Percentiles rank a stretch among this genome's conserved stretches.
Conservation (phyloP, 805 yeast species). For the Cyberlindnera misumaiensis region DNA sequence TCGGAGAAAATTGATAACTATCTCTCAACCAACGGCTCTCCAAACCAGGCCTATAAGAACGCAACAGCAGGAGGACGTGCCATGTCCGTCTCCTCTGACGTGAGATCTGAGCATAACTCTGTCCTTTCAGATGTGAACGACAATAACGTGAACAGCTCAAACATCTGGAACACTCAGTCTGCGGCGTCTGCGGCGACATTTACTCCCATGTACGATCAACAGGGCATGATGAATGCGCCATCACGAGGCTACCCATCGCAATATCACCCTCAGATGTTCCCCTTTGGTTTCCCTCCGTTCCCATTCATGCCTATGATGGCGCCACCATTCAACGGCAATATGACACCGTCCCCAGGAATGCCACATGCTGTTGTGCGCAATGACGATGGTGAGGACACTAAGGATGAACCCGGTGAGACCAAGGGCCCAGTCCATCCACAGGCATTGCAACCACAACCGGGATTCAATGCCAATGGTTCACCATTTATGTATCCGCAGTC, state of each 20-base stretch:
- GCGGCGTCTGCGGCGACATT: conserved; percentile 56
- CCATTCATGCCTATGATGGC: conserved; percentile 30
- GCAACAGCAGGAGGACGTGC: conserved; percentile 8
- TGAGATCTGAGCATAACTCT: conserved; percentile 30
- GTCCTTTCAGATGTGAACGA: conserved; percentile 24
- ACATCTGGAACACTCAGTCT: conserved; percentile 63
- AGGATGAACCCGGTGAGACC: background rate
- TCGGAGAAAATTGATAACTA: conserved; percentile 57
- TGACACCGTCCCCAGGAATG: background rate
- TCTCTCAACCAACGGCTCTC: conserved; percentile 38
- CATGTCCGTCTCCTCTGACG: conserved; percentile 23
- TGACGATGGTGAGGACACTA: background rate
- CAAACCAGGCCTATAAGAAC: conserved; percentile 24
- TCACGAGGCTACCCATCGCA: conserved; percentile 5
- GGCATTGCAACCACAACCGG: conserved; percentile 13
- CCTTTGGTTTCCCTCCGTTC: conserved; percentile 29
- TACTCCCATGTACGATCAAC: conserved; percentile 35
- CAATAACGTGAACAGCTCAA: conserved; percentile 17
- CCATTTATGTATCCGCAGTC: conserved; percentile 24
- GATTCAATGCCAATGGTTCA: conserved; percentile 6
- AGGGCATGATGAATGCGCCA: conserved; percentile 10
- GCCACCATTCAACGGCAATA: conserved; percentile 14
- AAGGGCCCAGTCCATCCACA: conserved; percentile 14
- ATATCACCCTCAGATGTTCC: conserved; percentile 25
- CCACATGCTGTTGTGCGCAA: conserved; percentile 1